Evolutionary conservation across 495 filamentous ascomycete species (phyloP).

Genomic region (Penicillium cinerascens): DNA sequence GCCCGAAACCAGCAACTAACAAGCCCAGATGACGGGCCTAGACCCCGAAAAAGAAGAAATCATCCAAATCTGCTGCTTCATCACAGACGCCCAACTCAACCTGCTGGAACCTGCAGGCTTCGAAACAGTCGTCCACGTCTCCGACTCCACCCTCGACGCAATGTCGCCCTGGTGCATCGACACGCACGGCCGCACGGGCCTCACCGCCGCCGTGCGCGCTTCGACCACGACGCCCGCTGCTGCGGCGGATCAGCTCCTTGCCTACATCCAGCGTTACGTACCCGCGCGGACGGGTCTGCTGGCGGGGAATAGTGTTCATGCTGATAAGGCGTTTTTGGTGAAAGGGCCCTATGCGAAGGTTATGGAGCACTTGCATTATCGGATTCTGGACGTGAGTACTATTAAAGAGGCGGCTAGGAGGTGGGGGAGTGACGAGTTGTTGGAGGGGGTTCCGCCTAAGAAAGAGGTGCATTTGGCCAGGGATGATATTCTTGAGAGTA

Average conservation of each 20-base stretch:
- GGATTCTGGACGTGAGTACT: constrained; percentile 86
- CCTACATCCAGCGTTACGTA: constrained; percentile 70
- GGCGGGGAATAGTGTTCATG: constrained; percentile 90
- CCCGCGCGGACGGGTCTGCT: constrained; percentile 65
- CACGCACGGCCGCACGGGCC: constrained; percentile 66
- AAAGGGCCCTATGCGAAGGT: constrained; percentile 69
- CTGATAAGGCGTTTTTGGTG: constrained; percentile 77
- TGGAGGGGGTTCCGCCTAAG: constrained; percentile 64
- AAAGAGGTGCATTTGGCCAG: constrained; percentile 73
- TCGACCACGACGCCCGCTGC: constrained; percentile 69
- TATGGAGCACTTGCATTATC: constrained; percentile 75
- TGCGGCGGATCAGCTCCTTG: constrained; percentile 69
- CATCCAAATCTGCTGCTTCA: constrained; percentile 88
- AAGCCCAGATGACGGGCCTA: constrained; percentile 85
- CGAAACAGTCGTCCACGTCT: constrained; percentile 75
- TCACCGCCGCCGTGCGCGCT: constrained; percentile 70
- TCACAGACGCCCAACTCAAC: constrained; percentile 76
- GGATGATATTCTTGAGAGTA: constrained; percentile 92
- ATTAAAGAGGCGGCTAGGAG: constrained; percentile 83
- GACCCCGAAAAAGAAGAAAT: constrained; percentile 75
- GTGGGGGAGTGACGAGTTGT: constrained; percentile 65
- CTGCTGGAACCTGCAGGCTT: constrained; percentile 74
- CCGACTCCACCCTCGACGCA: constrained; percentile 61
- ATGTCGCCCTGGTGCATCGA: constrained; percentile 74
- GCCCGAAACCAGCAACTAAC: constrained; percentile 5